Evolutionary conservation across 179 eudicot genomes (phyloP).

Genomic region (Pouteria campechiana): DNA sequence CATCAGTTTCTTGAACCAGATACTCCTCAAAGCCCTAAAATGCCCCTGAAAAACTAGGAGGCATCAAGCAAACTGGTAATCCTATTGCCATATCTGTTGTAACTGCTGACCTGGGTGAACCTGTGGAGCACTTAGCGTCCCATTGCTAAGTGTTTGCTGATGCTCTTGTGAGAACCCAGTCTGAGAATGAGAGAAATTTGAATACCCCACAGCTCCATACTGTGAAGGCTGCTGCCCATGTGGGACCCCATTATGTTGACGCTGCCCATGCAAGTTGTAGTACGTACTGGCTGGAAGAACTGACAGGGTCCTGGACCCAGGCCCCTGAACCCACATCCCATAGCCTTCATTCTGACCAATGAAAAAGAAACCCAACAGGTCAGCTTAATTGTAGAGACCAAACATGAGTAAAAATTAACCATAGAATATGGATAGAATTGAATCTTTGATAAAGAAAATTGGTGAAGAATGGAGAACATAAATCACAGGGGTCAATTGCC

Average conservation of each 20-base stretch:
- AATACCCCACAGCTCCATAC: conserved; percentile 19
- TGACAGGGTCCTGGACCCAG: conserved; percentile 30
- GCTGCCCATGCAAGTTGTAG: conserved; percentile 33
- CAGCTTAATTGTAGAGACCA: too few relatives aligned
- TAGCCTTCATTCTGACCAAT: conserved; percentile 4
- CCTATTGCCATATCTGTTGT: conserved; percentile 34
- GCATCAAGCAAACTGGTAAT: conserved; percentile 10
- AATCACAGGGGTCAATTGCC: too few relatives aligned
- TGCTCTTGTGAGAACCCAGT: conserved; percentile 24
- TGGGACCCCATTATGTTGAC: conserved; percentile 20
- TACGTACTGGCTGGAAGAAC: conserved; percentile 33
- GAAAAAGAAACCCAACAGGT: too few relatives aligned
- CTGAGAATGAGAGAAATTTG: conserved; percentile 26
- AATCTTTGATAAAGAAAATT: too few relatives aligned
- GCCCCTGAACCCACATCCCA: conserved; percentile 16
- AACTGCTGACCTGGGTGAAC: conserved; percentile 34
- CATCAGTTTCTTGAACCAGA: neutral
- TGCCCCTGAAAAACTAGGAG: neutral
- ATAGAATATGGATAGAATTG: too few relatives aligned
- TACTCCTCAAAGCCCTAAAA: neutral
- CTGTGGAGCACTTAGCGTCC: conserved; percentile 20
- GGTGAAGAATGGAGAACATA: too few relatives aligned
- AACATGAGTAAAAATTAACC: too few relatives aligned
- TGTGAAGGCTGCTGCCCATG: conserved; percentile 27
- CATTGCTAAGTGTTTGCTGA: conserved; percentile 29